Conservation (phyloP, 371 early-diverging fungal species). For the Rhizopus delemar region DNA sequence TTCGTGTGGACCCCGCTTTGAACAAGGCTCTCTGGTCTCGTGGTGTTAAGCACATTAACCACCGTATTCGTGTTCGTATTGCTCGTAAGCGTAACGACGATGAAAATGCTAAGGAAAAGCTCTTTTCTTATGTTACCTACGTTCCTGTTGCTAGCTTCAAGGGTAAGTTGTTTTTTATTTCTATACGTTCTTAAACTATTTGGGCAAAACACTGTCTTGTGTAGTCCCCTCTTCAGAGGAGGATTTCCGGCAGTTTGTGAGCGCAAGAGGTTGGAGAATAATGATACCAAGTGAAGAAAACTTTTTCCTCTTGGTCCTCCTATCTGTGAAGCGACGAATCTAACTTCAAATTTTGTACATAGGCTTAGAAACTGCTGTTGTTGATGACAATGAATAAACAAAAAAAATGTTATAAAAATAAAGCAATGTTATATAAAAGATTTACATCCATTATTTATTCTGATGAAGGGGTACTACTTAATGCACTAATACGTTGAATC, state of each 20-base stretch:
- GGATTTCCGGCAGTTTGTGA: conserved; percentile 28
- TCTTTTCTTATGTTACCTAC: conserved; percentile 86
- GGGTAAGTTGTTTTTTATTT: conserved; percentile 48
- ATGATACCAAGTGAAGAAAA: conserved; percentile 16
- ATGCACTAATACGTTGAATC: conserved; percentile 56
- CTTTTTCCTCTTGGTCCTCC: conserved; percentile 17
- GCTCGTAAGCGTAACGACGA: conserved; percentile 92
- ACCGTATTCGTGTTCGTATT: conserved; percentile 91
- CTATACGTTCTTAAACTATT: conserved; percentile 2
- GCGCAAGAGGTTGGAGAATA: conserved; percentile 35
- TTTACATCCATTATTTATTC: background rate
- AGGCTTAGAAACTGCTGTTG: conserved; percentile 37
- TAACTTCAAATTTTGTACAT: conserved; percentile 3
- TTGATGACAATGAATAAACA: conserved; percentile 13
- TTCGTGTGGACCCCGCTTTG: conserved; percentile 77
- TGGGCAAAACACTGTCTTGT: conserved; percentile 15
- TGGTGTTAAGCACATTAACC: conserved; percentile 89
- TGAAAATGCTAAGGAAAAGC: conserved; percentile 92
- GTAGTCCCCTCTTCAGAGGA: conserved; percentile 4
- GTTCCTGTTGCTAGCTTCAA: conserved; percentile 87
- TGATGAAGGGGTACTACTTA: conserved; percentile 6
- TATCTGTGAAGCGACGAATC: conserved; percentile 29
- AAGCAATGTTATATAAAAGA: background rate
- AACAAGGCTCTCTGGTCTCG: conserved; percentile 87
- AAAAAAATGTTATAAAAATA: background rate